Conservation (phyloP, 225 moss, liverwort and hornwort genomes). For the Pseudoscleropodium purum region DNA sequence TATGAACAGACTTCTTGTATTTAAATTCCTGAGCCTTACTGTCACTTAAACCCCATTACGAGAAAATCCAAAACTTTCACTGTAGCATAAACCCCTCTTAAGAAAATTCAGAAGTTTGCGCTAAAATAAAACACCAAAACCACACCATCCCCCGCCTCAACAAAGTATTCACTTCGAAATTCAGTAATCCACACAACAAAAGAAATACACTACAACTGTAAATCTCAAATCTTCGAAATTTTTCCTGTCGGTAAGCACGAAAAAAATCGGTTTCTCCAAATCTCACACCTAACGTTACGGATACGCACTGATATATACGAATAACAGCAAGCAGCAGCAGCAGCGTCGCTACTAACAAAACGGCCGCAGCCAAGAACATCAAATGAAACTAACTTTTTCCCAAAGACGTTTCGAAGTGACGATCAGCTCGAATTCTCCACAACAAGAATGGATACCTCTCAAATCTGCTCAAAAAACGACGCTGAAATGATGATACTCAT, state of each 20-base stretch:
- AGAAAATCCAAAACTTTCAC: background rate
- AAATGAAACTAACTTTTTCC: background rate
- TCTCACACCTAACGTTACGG: background rate
- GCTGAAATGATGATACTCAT: background rate
- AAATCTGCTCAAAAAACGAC: background rate
- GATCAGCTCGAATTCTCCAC: background rate
- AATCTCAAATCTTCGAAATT: background rate
- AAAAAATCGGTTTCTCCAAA: background rate
- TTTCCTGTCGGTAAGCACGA: background rate
- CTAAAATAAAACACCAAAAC: background rate
- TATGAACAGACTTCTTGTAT: background rate
- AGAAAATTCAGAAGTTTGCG: background rate
- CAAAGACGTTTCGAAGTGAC: background rate
- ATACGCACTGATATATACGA: background rate
- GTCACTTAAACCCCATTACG: background rate
- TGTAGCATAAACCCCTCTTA: constrained; percentile 1
- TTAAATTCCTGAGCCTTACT: background rate
- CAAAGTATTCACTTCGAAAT: background rate
- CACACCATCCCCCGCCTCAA: background rate
- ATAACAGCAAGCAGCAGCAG: background rate
- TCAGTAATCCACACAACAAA: background rate
- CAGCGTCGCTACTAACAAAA: background rate
- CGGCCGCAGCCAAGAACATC: background rate
- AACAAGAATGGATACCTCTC: background rate
- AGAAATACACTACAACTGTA: background rate